phyloP scores from a whole-genome alignment of 176 grass and related monocot species.

The Pharus latifolius region DNA sequence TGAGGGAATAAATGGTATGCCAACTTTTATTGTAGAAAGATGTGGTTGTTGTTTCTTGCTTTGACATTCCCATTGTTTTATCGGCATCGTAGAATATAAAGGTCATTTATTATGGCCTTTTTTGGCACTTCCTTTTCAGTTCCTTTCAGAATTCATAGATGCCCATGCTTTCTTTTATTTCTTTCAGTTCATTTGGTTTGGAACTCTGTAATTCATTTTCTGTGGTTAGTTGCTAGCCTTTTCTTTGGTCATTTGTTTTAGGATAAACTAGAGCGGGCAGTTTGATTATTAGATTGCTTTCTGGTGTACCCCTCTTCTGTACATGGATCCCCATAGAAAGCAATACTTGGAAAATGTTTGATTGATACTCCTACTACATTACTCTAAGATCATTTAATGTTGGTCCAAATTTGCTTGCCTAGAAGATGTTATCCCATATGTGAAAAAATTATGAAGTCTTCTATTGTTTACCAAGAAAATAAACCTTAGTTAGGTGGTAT shows the following conservation, averaged over 20 bases:
- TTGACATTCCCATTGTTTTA: background rate
- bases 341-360: no score
- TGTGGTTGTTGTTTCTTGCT: background rate
- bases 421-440: background rate
- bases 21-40: background rate
- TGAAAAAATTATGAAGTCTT: background rate
- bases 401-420: background rate
- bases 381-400: background rate
- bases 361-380: no score
- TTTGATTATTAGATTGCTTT: background rate
- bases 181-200: background rate
- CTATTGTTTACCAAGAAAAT: background rate
- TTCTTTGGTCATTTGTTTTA: background rate
- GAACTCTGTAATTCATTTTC: background rate
- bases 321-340: no score
- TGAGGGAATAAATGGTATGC: background rate
- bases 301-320: background rate
- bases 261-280: no score
- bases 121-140: background rate
- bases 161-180: background rate
- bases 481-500: background rate
- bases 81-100: background rate
- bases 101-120: background rate
- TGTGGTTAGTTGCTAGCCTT: background rate
- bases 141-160: background rate